A percentile compares a stretch with the other conserved stretches of the same genome.
Evolutionary conservation across 2,329 filamentous ascomycete species (phyloP).

Genomic region (Fusarium sacchari): DNA sequence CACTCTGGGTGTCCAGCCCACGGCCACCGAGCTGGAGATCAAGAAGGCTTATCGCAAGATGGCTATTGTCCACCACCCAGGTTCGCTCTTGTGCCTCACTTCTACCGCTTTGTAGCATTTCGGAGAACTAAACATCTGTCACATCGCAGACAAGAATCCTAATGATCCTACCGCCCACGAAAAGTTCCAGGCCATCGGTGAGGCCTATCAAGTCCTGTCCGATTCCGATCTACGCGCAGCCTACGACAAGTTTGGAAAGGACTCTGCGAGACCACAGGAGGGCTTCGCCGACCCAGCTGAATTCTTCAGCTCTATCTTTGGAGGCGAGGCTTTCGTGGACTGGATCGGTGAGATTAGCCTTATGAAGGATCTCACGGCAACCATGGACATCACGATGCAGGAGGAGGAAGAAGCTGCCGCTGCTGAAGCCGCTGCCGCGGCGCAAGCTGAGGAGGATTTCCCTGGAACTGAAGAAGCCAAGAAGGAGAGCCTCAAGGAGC

Average conservation of each 20-base stretch:
- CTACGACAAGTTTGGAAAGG: slow-evolving; percentile 98
- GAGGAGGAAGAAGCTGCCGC: slow-evolving; percentile 73
- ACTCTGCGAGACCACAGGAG: slow-evolving; percentile 87
- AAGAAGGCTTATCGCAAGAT: slow-evolving; percentile 97
- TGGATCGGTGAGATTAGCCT: slow-evolving; percentile 98
- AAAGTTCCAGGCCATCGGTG: slow-evolving; percentile 89
- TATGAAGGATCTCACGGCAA: slow-evolving; percentile 97
- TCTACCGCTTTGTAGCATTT: not conserved
- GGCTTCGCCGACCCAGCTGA: slow-evolving; percentile 96
- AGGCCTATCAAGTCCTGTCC: slow-evolving; percentile 83
- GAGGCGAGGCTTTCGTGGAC: slow-evolving; percentile 93
- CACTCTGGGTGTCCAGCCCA: slow-evolving; percentile 82
- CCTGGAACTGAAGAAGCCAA: slow-evolving; percentile 67
- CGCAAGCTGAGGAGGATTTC: slow-evolving; percentile 63
- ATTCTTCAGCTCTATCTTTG: slow-evolving; percentile 99
- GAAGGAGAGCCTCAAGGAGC: slow-evolving; percentile 62
- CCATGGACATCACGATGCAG: slow-evolving; percentile 96
- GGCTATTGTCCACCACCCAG: slow-evolving; percentile 92
- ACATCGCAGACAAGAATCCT: slow-evolving; percentile 87
- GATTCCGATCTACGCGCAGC: slow-evolving; percentile 86
- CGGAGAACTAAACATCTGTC: slow-evolving; percentile 15
- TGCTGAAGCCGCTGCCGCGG: slow-evolving; percentile 62
- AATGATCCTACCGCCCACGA: slow-evolving; percentile 93
- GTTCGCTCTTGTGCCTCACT: slow-evolving; percentile 54
- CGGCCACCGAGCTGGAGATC: slow-evolving; percentile 90